Evolutionary conservation across 106 monocot genomes (phyloP).

Genomic region (Dendrobium huoshanense): DNA sequence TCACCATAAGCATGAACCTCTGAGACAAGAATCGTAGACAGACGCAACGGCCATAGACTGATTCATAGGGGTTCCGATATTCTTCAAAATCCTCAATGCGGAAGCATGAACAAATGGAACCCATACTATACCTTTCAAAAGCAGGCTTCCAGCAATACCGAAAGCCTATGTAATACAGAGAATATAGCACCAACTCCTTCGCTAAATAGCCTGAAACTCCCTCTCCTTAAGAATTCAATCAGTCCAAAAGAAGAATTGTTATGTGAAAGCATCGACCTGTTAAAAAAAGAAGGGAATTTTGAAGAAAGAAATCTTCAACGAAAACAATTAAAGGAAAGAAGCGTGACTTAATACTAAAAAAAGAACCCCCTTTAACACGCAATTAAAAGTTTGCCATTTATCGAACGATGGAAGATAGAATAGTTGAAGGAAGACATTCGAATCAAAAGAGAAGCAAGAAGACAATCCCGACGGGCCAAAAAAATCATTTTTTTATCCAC

Average conservation of each 20-base stretch:
- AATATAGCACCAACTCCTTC: neutral
- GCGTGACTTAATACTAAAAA: neutral
- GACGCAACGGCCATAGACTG: neutral
- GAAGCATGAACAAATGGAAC: slow-evolving; percentile 7
- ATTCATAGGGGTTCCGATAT: neutral
- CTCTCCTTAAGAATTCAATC: neutral
- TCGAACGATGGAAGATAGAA: neutral
- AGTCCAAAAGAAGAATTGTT: neutral
- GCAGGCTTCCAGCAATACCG: neutral
- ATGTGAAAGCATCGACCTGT: neutral
- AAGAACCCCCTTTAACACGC: neutral
- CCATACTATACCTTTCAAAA: neutral
- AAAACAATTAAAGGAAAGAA: neutral
- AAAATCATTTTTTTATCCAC: neutral
- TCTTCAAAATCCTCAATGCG: neutral
- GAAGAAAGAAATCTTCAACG: neutral
- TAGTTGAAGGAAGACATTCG: neutral
- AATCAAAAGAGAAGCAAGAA: neutral
- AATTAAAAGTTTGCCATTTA: neutral
- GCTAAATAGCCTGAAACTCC: neutral
- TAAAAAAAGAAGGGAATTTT: neutral
- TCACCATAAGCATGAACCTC: slow-evolving; percentile 4
- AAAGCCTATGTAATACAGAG: too few relatives aligned
- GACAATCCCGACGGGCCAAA: neutral
- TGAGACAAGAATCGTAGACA: slow-evolving; percentile 5